phyloP scores from a whole-genome alignment of 2,329 filamentous ascomycete genomes.

The Colletotrichum chlorophyti region DNA sequence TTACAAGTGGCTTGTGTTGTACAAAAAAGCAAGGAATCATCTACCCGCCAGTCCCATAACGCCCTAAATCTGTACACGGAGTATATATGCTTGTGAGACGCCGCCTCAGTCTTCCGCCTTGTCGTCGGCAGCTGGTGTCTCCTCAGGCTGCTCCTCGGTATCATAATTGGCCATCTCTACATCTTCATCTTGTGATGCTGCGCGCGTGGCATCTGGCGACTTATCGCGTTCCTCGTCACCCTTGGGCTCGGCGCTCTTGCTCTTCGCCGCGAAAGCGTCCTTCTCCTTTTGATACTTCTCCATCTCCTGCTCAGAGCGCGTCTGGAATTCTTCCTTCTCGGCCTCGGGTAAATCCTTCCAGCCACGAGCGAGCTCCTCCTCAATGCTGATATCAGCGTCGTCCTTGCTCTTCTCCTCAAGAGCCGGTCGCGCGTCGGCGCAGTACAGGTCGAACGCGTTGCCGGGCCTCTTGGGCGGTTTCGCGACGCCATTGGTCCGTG shows the following conservation, averaged over 20 bases:
- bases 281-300: conserved; percentile 51
- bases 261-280: conserved; percentile 34
- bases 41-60: conserved; percentile 21
- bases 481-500: conserved; percentile 47
- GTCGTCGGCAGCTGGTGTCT: conserved; percentile 23
- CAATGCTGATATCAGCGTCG: conserved; percentile 45
- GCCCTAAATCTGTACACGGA: conserved; percentile 2
- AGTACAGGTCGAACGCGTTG: conserved; percentile 63
- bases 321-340: conserved; percentile 57
- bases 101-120: conserved; percentile 19
- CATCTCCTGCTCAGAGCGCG: conserved; percentile 47
- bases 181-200: conserved; percentile 51
- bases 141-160: conserved; percentile 43
- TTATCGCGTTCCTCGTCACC: conserved; percentile 28
- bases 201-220: conserved; percentile 28
- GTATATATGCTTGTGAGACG: not conserved
- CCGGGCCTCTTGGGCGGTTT: conserved; percentile 51
- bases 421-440: conserved; percentile 53
- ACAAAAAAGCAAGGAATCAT: conserved; percentile 15
- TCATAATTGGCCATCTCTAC: conserved; percentile 57
- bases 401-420: conserved; percentile 54
- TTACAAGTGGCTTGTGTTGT: conserved; percentile 20
- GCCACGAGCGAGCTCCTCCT: conserved; percentile 60
- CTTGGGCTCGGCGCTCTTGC: conserved; percentile 33
- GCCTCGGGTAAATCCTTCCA: conserved; percentile 61